Evolutionary conservation across 169 alveolate genomes (phyloP).

Genomic region (Plasmodium billcollinsi): DNA sequence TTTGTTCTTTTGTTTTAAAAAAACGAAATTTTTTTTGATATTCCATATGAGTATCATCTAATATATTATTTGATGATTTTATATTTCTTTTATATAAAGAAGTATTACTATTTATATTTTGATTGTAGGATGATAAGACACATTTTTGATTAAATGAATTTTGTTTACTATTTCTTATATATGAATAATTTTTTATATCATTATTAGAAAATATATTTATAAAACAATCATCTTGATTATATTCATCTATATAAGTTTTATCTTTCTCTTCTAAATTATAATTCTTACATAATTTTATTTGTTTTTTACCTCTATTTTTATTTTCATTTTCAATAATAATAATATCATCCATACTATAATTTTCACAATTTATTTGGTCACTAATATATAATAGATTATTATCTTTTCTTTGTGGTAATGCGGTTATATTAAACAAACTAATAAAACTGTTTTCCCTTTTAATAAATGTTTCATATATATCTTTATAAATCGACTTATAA

Average conservation of each 20-base stretch:
- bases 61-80: slow-evolving; percentile 11
- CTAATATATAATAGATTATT: neutral
- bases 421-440: neutral
- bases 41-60: slow-evolving; percentile 15
- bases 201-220: neutral
- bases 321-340: neutral
- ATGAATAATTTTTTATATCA: neutral
- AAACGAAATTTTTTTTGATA: slow-evolving; percentile 14
- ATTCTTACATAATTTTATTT: too few relatives aligned
- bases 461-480: slow-evolving; percentile 58
- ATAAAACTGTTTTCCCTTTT: slow-evolving; percentile 27
- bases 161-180: neutral
- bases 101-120: slow-evolving; percentile 11
- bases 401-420: neutral
- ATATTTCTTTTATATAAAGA: slow-evolving; percentile 20
- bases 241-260: neutral
- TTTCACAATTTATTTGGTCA: neutral
- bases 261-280: neutral
- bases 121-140: neutral
- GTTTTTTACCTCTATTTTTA: neutral
- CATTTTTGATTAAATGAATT: neutral
- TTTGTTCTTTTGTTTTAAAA: slow-evolving; percentile 13
- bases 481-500: slow-evolving; percentile 44
- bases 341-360: neutral
- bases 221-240: neutral